A percentile compares a stretch with the other conserved stretches of the same genome.
Conservation (phyloP, 2,329 filamentous ascomycete species). For the Ilyonectria sp. region DNA sequence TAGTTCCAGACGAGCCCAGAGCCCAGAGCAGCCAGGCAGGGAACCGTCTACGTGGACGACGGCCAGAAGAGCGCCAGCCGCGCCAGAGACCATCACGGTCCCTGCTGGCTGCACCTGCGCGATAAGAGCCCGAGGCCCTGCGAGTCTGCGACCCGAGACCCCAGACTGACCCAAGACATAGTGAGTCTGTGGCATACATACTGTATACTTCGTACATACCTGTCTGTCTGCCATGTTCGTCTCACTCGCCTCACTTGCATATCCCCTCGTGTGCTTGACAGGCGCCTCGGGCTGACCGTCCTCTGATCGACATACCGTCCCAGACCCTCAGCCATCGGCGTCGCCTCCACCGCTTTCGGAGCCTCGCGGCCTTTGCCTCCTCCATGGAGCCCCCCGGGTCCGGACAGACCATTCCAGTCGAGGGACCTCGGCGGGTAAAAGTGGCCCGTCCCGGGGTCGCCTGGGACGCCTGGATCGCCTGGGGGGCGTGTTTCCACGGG, state of each 20-base stretch:
- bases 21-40: conserved; percentile 21
- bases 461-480: conserved; percentile 26
- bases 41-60: conserved; percentile 29
- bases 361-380: conserved; percentile 41
- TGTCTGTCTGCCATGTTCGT: conserved; percentile 14
- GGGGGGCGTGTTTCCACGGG: conserved; percentile 42
- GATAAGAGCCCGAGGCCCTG: conserved; percentile 22
- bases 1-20: conserved; percentile 15
- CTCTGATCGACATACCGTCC: conserved; percentile 43
- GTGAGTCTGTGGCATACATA: conserved; percentile 6
- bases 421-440: conserved; percentile 47
- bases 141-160: neutral
- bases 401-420: conserved; percentile 44
- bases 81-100: conserved; percentile 27
- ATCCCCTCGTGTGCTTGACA: conserved; percentile 16
- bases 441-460: conserved; percentile 42
- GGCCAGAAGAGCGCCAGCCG: conserved; percentile 36
- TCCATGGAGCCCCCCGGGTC: conserved; percentile 29
- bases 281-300: conserved; percentile 39
- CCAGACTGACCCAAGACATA: conserved; percentile 4
- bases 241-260: conserved; percentile 35
- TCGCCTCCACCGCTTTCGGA: conserved; percentile 50
- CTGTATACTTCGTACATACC: conserved; percentile 15
- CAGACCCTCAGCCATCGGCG: conserved; percentile 15
- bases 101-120: conserved; percentile 10